Evolutionary conservation across 768 basidiomycete genomes (phyloP).

Genomic region (Lactarius psammicola): DNA sequence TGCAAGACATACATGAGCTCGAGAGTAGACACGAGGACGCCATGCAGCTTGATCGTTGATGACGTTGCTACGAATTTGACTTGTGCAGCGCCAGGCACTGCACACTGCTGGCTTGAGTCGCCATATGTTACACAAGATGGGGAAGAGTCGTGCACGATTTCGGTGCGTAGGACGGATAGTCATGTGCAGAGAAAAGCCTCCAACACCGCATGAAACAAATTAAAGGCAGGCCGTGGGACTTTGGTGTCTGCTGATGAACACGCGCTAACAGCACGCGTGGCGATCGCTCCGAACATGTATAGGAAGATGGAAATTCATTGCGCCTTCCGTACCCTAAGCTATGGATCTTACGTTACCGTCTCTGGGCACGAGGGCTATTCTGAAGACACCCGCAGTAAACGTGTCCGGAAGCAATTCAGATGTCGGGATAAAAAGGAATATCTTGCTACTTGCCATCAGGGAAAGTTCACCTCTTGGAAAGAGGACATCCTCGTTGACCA

Average conservation of each 20-base stretch:
- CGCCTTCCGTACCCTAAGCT: not conserved
- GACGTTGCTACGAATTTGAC: not conserved
- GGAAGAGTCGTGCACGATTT: not conserved
- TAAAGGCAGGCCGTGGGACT: not conserved
- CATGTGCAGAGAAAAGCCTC: not conserved
- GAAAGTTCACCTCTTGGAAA: not conserved
- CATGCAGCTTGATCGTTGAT: not conserved
- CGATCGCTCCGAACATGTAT: not conserved
- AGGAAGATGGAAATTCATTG: not conserved
- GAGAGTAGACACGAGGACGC: not conserved
- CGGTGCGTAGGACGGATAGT: not conserved
- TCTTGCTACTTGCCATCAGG: not conserved
- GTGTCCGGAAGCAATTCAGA: not conserved
- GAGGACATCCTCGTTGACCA: not conserved
- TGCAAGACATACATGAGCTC: not conserved
- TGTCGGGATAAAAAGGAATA: not conserved
- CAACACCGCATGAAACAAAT: not conserved
- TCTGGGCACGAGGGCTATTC: not conserved
- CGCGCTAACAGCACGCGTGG: not conserved
- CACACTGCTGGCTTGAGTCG: not conserved
- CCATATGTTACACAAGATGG: not conserved
- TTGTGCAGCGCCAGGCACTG: not conserved
- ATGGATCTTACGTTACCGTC: not conserved
- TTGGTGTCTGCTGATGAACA: not conserved
- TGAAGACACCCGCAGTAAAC: not conserved